Evolutionary conservation across 805 yeast species (phyloP).

Genomic region (Lachancea cidri): DNA sequence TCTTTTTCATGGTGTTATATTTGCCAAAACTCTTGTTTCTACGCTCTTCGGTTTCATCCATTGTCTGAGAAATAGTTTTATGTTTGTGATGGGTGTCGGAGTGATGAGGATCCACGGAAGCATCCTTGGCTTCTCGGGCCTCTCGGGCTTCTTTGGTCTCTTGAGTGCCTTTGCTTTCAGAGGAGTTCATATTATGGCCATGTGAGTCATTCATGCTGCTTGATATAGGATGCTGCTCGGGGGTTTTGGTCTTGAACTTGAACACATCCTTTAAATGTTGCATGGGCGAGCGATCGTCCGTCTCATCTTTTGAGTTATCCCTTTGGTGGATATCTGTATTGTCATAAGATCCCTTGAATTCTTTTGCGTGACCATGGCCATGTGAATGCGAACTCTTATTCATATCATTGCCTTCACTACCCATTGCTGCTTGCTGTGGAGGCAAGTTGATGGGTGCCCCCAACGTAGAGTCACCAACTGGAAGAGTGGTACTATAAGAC

Average conservation of each 20-base stretch:
- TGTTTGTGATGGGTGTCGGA: not conserved
- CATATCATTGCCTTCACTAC: not conserved
- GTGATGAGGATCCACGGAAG: too few relatives aligned
- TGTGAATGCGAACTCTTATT: too few relatives aligned
- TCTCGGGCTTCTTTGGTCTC: not conserved
- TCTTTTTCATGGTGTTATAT: not conserved
- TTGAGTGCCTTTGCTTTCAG: not conserved
- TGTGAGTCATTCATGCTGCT: not conserved
- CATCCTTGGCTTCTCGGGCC: too few relatives aligned
- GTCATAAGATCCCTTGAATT: too few relatives aligned
- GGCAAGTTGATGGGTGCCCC: not conserved
- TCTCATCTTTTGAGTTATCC: too few relatives aligned
- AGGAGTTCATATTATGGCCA: not conserved
- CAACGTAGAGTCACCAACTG: slow-evolving; percentile 1
- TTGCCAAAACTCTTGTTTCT: not conserved
- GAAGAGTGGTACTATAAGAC: slow-evolving; percentile 6
- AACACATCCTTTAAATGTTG: not conserved
- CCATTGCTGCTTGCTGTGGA: not conserved
- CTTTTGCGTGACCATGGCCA: too few relatives aligned
- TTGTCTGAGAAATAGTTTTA: not conserved
- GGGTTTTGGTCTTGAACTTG: not conserved
- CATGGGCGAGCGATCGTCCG: not conserved
- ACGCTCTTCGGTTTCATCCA: not conserved
- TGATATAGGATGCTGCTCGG: not conserved
- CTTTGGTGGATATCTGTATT: too few relatives aligned